These are phyloP conservation scores for Pyrus communis DNA, from an alignment of 306 rosid species.

Conservation along the genomic window DNA sequence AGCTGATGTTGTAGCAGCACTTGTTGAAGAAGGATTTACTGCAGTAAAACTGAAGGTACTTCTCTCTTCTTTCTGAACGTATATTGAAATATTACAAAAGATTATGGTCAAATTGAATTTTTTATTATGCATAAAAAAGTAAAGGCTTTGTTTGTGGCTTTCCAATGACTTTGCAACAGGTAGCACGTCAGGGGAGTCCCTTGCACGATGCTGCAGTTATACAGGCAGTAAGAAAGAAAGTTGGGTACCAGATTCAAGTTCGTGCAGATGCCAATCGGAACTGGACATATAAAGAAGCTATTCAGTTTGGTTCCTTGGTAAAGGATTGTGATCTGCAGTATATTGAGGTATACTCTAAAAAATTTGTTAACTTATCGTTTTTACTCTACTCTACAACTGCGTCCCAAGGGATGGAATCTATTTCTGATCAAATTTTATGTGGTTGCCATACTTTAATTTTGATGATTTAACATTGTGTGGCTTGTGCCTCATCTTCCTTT, in stretches of 20 bases:
- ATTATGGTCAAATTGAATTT: background rate
- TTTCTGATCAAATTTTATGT: background rate
- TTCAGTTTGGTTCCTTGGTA: conserved; percentile 63
- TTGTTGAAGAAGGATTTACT: conserved; percentile 74
- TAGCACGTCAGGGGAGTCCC: conserved; percentile 67
- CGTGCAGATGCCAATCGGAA: conserved; percentile 87
- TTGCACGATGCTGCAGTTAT: conserved; percentile 58
- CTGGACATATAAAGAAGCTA: conserved; percentile 89
- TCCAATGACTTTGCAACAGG: conserved; percentile 33
- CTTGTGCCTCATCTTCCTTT: background rate
- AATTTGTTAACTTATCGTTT: background rate
- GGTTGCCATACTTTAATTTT: background rate
- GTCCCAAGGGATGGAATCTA: background rate
- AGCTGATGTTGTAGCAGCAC: conserved; percentile 54
- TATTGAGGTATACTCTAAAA: conserved; percentile 55
- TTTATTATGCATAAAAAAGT: background rate
- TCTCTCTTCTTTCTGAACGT: background rate
- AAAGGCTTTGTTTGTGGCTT: background rate
- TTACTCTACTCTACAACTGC: background rate
- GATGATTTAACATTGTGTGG: background rate
- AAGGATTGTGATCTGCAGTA: conserved; percentile 76
- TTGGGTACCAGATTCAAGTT: conserved; percentile 58
- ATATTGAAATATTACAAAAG: background rate
- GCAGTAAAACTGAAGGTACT: conserved; percentile 84
- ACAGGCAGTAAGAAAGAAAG: conserved; percentile 69